Percentiles rank a stretch among this genome's conserved stretches.
phyloP scores from a whole-genome alignment of 768 basidiomycete genomes.

The Pleurotus giganteus region DNA sequence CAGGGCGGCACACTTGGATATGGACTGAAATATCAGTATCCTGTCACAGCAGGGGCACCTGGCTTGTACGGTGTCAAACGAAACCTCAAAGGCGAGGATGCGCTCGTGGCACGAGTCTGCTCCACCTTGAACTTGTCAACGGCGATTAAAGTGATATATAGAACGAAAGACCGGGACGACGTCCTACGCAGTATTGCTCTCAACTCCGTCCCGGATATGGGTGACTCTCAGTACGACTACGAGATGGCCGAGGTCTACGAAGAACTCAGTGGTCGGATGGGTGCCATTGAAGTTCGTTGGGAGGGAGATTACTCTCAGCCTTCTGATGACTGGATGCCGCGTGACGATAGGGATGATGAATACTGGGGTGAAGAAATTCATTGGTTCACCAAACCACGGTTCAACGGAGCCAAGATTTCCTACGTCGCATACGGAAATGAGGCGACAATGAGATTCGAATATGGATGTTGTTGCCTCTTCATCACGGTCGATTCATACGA shows the following conservation, averaged over 20 bases:
- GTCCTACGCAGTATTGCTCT: background rate
- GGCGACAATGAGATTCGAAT: background rate
- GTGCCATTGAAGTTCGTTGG: background rate
- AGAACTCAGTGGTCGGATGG: background rate
- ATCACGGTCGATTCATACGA: background rate
- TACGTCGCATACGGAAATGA: background rate
- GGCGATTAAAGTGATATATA: constrained; percentile 20
- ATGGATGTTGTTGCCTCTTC: background rate
- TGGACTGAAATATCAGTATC: constrained; percentile 35
- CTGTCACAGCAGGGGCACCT: constrained; percentile 16
- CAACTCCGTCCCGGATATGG: background rate
- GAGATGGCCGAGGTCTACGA: background rate
- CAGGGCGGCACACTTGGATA: constrained; percentile 40
- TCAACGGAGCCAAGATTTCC: background rate
- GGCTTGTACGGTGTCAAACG: constrained; percentile 2
- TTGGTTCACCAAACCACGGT: background rate
- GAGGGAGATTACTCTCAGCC: too few relatives aligned
- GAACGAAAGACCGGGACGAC: background rate
- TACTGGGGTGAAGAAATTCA: background rate
- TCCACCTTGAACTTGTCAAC: constrained; percentile 14
- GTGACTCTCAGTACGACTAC: background rate
- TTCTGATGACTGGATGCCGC: background rate
- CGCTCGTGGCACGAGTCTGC: constrained; percentile 21
- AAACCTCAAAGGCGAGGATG: constrained; percentile 28
- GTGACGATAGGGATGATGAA: background rate